phyloP scores from a whole-genome alignment of 1,139 yeast species.

The Ashbya aceris region DNA sequence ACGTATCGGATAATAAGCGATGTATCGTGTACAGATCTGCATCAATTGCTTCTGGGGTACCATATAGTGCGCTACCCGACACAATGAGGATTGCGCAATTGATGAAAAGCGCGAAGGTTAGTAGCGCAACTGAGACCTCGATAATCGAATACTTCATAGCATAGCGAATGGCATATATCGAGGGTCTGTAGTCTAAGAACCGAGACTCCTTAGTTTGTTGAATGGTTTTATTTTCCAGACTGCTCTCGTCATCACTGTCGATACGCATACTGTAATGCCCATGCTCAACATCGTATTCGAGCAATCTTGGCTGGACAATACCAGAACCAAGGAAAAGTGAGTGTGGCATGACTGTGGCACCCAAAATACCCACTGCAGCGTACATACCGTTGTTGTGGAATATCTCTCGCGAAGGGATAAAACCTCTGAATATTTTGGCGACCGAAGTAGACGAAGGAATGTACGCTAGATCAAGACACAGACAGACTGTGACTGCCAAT shows the following conservation, averaged over 20 bases:
- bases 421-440: constrained; percentile 56
- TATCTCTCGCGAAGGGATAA: constrained; percentile 55
- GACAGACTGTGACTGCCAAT: constrained; percentile 61
- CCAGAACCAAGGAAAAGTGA: constrained; percentile 69
- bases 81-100: constrained; percentile 70
- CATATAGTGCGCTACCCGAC: constrained; percentile 64
- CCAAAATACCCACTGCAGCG: constrained; percentile 67
- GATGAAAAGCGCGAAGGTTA: constrained; percentile 69
- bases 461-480: constrained; percentile 55
- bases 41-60: constrained; percentile 52
- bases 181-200: constrained; percentile 46
- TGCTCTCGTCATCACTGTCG: constrained; percentile 12
- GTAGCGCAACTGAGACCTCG: constrained; percentile 57
- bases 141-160: constrained; percentile 57
- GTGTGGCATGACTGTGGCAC: constrained; percentile 83
- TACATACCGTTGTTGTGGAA: constrained; percentile 57
- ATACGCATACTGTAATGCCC: constrained; percentile 31
- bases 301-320: constrained; percentile 60
- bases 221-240: constrained; percentile 11
- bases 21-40: constrained; percentile 73
- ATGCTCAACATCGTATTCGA: constrained; percentile 47
- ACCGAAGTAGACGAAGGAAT: constrained; percentile 42
- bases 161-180: constrained; percentile 53
- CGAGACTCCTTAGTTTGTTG: constrained; percentile 16
- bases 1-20: constrained; percentile 42